A percentile compares a stretch with the other conserved stretches of the same genome.
Evolutionary conservation across 257 asterid genomes (phyloP).

Genomic region (Forsythia suspensa): DNA sequence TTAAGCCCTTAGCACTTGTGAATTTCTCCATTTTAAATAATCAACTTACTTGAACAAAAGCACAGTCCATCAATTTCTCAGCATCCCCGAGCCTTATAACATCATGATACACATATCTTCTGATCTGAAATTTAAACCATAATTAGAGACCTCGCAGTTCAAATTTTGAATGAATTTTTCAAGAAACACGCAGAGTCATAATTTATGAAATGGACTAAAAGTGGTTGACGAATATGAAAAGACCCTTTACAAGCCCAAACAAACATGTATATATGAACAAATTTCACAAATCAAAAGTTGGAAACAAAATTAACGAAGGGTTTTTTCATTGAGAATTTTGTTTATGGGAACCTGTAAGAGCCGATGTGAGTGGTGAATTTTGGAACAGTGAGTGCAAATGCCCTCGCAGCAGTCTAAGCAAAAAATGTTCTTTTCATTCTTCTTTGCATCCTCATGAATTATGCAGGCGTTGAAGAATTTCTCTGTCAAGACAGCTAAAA

Average conservation of each 20-base stretch:
- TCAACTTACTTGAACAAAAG: constrained; percentile 62
- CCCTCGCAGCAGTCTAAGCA: constrained; percentile 77
- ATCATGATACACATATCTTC: constrained; percentile 25
- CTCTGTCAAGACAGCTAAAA: constrained; percentile 48
- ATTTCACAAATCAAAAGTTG: neutral
- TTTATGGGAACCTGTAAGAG: constrained; percentile 53
- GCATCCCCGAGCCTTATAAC: constrained; percentile 37
- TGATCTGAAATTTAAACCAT: neutral
- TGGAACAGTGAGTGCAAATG: constrained; percentile 64
- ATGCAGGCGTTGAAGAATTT: constrained; percentile 72
- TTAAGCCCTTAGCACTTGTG: neutral
- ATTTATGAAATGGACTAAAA: neutral
- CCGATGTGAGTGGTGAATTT: constrained; percentile 58
- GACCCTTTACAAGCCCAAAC: neutral
- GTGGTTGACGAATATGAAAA: neutral
- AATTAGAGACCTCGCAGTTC: neutral
- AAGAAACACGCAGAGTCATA: neutral
- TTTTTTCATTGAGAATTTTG: neutral
- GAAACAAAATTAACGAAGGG: neutral
- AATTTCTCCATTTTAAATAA: neutral
- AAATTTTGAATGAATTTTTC: neutral
- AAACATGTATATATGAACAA: too few species aligned
- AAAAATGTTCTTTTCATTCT: constrained; percentile 72
- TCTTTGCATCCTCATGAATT: constrained; percentile 59
- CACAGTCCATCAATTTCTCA: constrained; percentile 58